phyloP scores from a whole-genome alignment of 2,329 filamentous ascomycete species.

The Rhynchosporium graminicola region DNA sequence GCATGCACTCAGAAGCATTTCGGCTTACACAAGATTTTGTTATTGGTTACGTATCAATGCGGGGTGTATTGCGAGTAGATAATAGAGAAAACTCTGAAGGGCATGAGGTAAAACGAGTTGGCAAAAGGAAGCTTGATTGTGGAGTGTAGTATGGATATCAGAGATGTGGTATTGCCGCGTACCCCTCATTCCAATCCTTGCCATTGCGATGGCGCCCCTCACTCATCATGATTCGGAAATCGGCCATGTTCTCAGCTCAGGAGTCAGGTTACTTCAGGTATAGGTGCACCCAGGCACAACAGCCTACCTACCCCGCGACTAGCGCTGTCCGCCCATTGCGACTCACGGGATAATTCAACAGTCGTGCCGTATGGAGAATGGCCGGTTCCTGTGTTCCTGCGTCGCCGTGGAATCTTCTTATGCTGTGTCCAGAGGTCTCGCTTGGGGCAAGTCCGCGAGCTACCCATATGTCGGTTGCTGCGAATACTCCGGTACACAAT shows the following conservation, averaged over 20 bases:
- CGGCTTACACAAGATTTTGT: neutral
- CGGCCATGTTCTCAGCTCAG: neutral
- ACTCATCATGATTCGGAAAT: neutral
- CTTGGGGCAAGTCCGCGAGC: neutral
- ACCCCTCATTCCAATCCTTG: neutral
- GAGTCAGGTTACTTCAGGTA: neutral
- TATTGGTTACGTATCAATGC: constrained; percentile 10
- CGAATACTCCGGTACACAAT: neutral
- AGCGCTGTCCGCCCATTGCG: neutral
- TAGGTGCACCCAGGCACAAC: constrained; percentile 1
- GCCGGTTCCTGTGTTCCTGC: constrained; percentile 16
- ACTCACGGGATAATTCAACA: constrained; percentile 17
- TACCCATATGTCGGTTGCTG: neutral
- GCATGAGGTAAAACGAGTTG: neutral
- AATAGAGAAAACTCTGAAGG: neutral
- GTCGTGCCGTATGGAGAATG: constrained; percentile 12
- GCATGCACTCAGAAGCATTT: constrained; percentile 1
- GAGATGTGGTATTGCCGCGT: neutral
- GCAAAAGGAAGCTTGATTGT: neutral
- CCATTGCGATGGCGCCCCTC: neutral
- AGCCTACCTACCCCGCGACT: neutral
- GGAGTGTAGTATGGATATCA: too few species aligned
- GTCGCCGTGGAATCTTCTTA: constrained; percentile 9
- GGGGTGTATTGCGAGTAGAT: neutral
- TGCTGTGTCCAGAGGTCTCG: constrained; percentile 2